phyloP scores from a whole-genome alignment of 306 rosid species.

The Vachellia collinsii region DNA sequence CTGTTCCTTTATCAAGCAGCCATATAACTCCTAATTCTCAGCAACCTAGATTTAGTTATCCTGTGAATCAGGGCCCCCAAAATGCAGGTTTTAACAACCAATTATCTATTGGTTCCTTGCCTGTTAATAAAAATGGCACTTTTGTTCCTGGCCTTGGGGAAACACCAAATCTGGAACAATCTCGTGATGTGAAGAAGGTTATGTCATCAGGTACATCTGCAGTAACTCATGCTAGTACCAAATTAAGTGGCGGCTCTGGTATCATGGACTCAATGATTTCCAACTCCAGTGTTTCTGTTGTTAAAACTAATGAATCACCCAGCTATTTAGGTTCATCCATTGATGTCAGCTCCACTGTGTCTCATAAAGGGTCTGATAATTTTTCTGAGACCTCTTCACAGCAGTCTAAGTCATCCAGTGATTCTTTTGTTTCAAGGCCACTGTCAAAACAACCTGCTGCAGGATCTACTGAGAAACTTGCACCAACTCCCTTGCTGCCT shows the following conservation, averaged over 20 bases:
- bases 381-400: slow-evolving; percentile 38
- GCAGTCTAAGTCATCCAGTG: slow-evolving; percentile 46
- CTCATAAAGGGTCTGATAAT: slow-evolving; percentile 44
- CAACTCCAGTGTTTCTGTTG: slow-evolving; percentile 44
- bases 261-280: slow-evolving; percentile 41
- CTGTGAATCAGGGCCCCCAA: slow-evolving; percentile 62
- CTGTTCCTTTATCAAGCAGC: slow-evolving; percentile 65
- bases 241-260: slow-evolving; percentile 46
- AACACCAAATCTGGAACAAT: slow-evolving; percentile 51
- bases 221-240: slow-evolving; percentile 52
- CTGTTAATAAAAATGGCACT: slow-evolving; percentile 58
- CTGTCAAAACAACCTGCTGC: slow-evolving; percentile 44
- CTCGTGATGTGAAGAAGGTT: slow-evolving; percentile 52
- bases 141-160: slow-evolving; percentile 50
- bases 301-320: slow-evolving; percentile 53
- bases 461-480: slow-evolving; percentile 44
- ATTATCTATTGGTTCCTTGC: slow-evolving; percentile 42
- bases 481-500: slow-evolving; percentile 30
- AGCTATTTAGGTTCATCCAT: slow-evolving; percentile 47
- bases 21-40: slow-evolving; percentile 72
- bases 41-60: slow-evolving; percentile 63
- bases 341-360: slow-evolving; percentile 45
- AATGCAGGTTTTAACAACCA: slow-evolving; percentile 52
- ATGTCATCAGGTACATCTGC: slow-evolving; percentile 44
- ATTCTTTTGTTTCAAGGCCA: slow-evolving; percentile 41